Base-by-base conservation (phyloP, 345 rosid species). In the Physaria fendleri region DNA sequence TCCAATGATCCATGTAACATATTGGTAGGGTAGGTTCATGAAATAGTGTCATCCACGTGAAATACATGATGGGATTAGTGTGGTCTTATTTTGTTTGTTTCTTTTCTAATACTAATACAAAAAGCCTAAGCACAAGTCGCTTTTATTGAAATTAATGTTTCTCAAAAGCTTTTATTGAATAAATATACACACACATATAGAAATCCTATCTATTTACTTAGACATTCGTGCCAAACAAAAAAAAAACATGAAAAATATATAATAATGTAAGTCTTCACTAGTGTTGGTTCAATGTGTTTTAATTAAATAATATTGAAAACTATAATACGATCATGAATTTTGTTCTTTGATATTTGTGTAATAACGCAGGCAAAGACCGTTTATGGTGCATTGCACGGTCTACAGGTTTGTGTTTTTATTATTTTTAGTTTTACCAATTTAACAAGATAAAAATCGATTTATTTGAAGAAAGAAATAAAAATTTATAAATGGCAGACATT, bases 321-420 rank as follows among this genome's bases (percentile, higher is more conserved):
- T 43, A 42, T 53, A 15, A 40, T 50, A 24, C 23, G 28, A 27
- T 28, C 45, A 6, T 45, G 12, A 17, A 17, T 8, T 20, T 37
- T 37, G 2, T 30, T 6, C 13, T 2, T 33, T 58, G 44, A 14
- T 23, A 60, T 61, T 53, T 64, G n/a, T 58, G 27, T 33, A 48
- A 65, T 35, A 35, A 46, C 67, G 68, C 77, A 83, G 94, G 90
- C 85, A 55, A 64, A 73, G 23, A 83, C 79, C 13, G 81, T 85
- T 55, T 83, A 83, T 51, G 94, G 94, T 46, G 90, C 87, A 55
- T 74, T 85, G 30, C 87, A 85, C 18, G 94, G 90, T 32, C 84
- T 85, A 60, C 79, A 83, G 94, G 94, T 85, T 57, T 56, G 70
- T 65, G 3, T 60, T 56, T 60, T 56, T 21, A 14, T 43, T 33